Evolutionary conservation across 2,329 filamentous ascomycete genomes (phyloP).

Genomic region (Fusarium sp.): DNA sequence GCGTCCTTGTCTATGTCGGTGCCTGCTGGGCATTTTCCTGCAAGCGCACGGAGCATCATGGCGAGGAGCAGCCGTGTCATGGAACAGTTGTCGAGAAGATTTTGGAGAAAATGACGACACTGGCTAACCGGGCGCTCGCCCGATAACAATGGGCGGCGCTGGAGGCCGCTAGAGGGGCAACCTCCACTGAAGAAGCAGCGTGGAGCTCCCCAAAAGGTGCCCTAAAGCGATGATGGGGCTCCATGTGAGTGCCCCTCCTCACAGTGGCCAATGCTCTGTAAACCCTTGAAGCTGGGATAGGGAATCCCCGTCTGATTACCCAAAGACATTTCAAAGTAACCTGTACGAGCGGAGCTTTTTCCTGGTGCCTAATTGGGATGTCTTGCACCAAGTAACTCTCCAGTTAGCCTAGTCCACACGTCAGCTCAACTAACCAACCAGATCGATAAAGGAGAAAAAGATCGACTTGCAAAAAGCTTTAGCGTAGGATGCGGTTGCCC

Average conservation of each 20-base stretch:
- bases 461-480: slow-evolving; percentile 6
- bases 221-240: slow-evolving; percentile 19
- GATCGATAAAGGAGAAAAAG: slow-evolving; percentile 19
- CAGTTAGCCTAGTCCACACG: slow-evolving; percentile 4
- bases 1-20: slow-evolving; percentile 8
- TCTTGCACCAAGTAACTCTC: background rate
- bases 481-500: slow-evolving; percentile 1
- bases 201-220: slow-evolving; percentile 31
- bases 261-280: slow-evolving; percentile 32
- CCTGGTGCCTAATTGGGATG: slow-evolving; percentile 18
- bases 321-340: background rate
- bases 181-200: slow-evolving; percentile 45
- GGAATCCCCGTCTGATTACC: slow-evolving; percentile 6
- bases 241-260: slow-evolving; percentile 3
- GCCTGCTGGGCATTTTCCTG: slow-evolving; percentile 2
- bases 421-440: slow-evolving; percentile 32
- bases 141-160: background rate
- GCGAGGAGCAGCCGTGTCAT: background rate
- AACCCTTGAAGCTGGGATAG: slow-evolving; percentile 12
- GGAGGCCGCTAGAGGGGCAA: slow-evolving; percentile 30
- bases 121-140: background rate
- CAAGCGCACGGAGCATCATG: background rate
- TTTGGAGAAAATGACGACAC: slow-evolving; percentile 10
- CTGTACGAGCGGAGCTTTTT: slow-evolving; percentile 19
- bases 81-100: background rate